Base-by-base conservation (phyloP, 1,139 yeast genomes). In the Debaryomyces robertsiae region DNA sequence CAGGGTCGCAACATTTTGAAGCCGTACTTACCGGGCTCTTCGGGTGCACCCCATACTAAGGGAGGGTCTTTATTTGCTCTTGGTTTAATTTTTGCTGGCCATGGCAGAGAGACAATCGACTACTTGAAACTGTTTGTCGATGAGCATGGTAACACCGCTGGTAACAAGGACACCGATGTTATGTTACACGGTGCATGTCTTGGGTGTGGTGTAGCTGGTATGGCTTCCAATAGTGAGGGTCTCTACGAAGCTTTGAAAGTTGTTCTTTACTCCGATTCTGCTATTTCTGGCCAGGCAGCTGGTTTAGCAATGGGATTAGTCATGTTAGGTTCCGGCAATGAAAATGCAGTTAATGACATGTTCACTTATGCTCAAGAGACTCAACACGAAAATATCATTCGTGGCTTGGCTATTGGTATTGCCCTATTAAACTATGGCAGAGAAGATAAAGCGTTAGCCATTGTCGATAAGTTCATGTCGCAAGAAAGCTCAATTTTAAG, bases 41-140 rank as follows among this genome's bases (percentile, higher is more conserved):
- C 83, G 30, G 81, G 83, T 22, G 84, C 95, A 25, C 82, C 88
- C 38, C 94, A 90, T 61, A 86, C 96, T 5, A 91, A 90, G 58
- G 98, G 98, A 63, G 99, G 99, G 33, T 86, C 97, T 9, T 75
- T 93, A 46, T 93, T 84, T 62, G 98, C 96, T 30, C 75, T 94
- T 41, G 98, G 98, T 30, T 79, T 93, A 50, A 85, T 93, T 35
- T 93, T 86, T 69, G 97, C 98, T 24, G 98, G 98, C 30, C 95
- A 89, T 57, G 98, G 98, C 39, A 79, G 85, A 55, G 96, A 90
- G 59, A 87, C 89, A 32, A 76, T 87, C 38, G 91, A 83, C 39
- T 90, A 84, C 60, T 76, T 94, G 59, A 81, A 89, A 60, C 76
- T 77, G 51, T 84, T 84, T 53, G 73, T 91, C 40, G 82, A 79